Evolutionary conservation across 805 yeast species (phyloP), one percentile per base, ranked within the genome.

Genomic region (Tetrapisispora taiwanensis): DNA sequence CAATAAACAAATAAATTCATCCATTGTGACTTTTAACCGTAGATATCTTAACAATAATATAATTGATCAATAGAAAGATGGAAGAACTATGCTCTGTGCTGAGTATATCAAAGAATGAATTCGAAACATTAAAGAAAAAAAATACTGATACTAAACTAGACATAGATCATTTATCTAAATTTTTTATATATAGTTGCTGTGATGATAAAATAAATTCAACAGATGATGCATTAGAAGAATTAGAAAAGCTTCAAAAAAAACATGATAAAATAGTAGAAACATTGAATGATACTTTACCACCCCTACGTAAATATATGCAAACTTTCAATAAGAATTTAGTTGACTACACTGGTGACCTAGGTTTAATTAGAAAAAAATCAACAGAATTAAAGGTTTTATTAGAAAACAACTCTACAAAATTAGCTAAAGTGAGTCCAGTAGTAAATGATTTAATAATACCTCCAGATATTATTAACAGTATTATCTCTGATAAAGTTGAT

Each of bases 401-500:
- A 13, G 67, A 67, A 12, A 62, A 66, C 33, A 75, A 81, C 40
- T 69, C 73, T 15, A 53, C 63, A 28, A 70, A 74, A 17, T 76
- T 79, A 45, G 59, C 62, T 8, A 69, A 69, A 42, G 72, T 88
- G 45, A 77, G 83, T 17, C 95, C 95, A 0, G 66, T 85, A n/a
- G 79, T 88, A 0, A 73, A 82, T 32, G 89, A 84, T 50, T 67
- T 84, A 30, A 68, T 84, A 47, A 75, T 89, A 7, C 84, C 96
- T 0, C 92, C 95, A 0, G 74, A 74, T 1, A 69, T 84, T 2
- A 75, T 84, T 7, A 65, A 67, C 45, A 74, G 79, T 7, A 68
- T 90, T 1, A 53, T 77, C 2, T 68, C 68, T 34, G 88, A 78
- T 18, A 76, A 75, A 10, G 67, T 89, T 10, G 70, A 73, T 47